These are phyloP conservation scores for Epichloe aotearoae DNA, from an alignment of 2,329 filamentous ascomycete species.

Conservation along the genomic window DNA sequence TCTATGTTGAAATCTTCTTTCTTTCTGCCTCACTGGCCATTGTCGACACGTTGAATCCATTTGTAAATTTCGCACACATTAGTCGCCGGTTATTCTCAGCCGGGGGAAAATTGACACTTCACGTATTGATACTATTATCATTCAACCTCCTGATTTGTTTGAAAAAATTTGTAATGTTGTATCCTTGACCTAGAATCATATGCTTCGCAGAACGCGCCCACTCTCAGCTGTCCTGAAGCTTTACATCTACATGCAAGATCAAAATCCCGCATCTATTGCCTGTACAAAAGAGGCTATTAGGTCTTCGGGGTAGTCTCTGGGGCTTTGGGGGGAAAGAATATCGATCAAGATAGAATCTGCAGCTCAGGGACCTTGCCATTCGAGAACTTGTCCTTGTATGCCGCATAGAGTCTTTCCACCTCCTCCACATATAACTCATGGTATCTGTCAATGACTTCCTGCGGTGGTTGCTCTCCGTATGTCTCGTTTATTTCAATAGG, in stretches of 20 bases:
- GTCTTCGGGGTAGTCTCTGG: too few relatives aligned
- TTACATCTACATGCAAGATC: not conserved
- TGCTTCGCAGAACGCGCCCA: not conserved
- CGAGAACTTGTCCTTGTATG: conserved; percentile 67
- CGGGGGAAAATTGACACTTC: too few relatives aligned
- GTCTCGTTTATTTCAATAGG: conserved; percentile 59
- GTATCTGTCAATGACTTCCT: conserved; percentile 65
- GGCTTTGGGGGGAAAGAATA: too few relatives aligned
- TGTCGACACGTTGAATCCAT: not conserved
- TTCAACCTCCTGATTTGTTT: too few relatives aligned
- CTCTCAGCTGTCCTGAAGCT: not conserved
- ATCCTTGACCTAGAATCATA: too few relatives aligned
- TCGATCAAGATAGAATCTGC: conserved; percentile 44
- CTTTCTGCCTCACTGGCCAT: too few relatives aligned
- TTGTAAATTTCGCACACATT: not conserved
- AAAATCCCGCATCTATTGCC: not conserved
- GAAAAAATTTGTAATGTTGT: too few relatives aligned
- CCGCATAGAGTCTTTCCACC: conserved; percentile 58
- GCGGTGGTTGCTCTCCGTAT: conserved; percentile 46
- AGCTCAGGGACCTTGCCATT: conserved; percentile 49
- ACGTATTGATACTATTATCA: too few relatives aligned
- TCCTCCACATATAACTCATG: conserved; percentile 70
- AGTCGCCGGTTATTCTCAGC: too few relatives aligned
- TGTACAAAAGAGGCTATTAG: too few relatives aligned
- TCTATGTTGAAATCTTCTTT: too few relatives aligned